Conservation (phyloP, 805 yeast species). For the Lachancea fermentati region DNA sequence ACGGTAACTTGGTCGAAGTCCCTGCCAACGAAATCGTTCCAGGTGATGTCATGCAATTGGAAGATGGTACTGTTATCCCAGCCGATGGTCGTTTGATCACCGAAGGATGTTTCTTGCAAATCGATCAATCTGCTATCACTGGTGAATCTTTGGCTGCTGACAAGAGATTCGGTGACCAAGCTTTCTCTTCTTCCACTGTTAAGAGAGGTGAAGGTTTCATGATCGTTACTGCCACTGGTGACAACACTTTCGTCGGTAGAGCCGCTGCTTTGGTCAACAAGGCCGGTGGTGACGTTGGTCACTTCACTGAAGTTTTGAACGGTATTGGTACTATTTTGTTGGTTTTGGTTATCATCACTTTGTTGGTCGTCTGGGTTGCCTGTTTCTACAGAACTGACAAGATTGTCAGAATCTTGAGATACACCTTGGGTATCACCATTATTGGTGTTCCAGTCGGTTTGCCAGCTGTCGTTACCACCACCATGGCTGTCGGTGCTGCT, state of each 20-base stretch:
- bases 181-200: slow-evolving; percentile 89
- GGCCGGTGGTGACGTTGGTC: slow-evolving; percentile 91
- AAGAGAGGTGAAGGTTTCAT: slow-evolving; percentile 94
- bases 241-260: slow-evolving; percentile 92
- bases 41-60: slow-evolving; percentile 88
- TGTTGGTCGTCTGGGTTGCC: slow-evolving; percentile 87
- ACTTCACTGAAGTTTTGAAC: slow-evolving; percentile 94
- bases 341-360: slow-evolving; percentile 81
- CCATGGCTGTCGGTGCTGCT: slow-evolving; percentile 99
- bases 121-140: slow-evolving; percentile 94
- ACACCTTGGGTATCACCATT: slow-evolving; percentile 91
- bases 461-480: slow-evolving; percentile 97
- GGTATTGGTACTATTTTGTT: slow-evolving; percentile 93
- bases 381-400: slow-evolving; percentile 87
- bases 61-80: slow-evolving; percentile 89
- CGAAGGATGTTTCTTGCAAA: slow-evolving; percentile 80
- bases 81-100: slow-evolving; percentile 89
- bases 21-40: slow-evolving; percentile 86
- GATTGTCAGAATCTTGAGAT: slow-evolving; percentile 84
- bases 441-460: slow-evolving; percentile 98
- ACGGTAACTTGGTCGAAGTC: slow-evolving; percentile 70
- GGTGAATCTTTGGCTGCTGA: slow-evolving; percentile 97
- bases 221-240: slow-evolving; percentile 94
- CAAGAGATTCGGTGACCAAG: slow-evolving; percentile 80
- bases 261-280: slow-evolving; percentile 95